Evolutionary conservation across 495 filamentous ascomycete genomes (phyloP), one percentile per base, ranked within the genome.

Genomic region (Extremus antarcticus): DNA sequence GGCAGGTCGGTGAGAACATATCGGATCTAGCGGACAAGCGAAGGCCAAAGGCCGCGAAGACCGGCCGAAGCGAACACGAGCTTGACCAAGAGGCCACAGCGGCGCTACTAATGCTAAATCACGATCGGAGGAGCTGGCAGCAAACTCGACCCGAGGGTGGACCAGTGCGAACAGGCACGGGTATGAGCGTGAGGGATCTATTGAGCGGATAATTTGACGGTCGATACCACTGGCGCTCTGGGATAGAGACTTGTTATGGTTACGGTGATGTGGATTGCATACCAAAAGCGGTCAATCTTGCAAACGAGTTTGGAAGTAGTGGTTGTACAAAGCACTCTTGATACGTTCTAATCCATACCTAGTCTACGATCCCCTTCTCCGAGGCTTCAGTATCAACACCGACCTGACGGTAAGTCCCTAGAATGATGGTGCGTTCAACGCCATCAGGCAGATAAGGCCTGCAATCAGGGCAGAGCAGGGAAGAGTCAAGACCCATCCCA

Each of bases 401-500:
- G n/a, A n/a, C n/a, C n/a, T n/a, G n/a, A n/a, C n/a, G n/a, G n/a
- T n/a, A 17, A 45, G 16, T n/a, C 16, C n/a, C n/a, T 45, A 45
- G n/a, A 45, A 45, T 17, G 76, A 75, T 2, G 54, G 59, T 8
- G 50, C 45, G 48, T 84, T 84, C 16, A 84, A 55, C 39, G 79
- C 66, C n/a, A 85, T 50, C 4, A 77, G 80, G 78, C 83, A 83
- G 21, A 82, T 55, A n/a, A 74, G 58, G 15, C 82, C 82, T 23
- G 69, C 77, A 21, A 85, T 57, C 25, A 75, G 79, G 19, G 79
- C 82, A 11, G 82, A 78, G 54, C 82, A 72, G 9, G 82, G 81
- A 32, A 85, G 77, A 0, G 82, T 85, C 60, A 76, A 63, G 58
- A 84, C 73, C 81, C 82, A 84, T n/a, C 71, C 73, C 29, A 74